phyloP scores from a whole-genome alignment of 176 grass and related monocot species.

The Triticum timopheevii region DNA sequence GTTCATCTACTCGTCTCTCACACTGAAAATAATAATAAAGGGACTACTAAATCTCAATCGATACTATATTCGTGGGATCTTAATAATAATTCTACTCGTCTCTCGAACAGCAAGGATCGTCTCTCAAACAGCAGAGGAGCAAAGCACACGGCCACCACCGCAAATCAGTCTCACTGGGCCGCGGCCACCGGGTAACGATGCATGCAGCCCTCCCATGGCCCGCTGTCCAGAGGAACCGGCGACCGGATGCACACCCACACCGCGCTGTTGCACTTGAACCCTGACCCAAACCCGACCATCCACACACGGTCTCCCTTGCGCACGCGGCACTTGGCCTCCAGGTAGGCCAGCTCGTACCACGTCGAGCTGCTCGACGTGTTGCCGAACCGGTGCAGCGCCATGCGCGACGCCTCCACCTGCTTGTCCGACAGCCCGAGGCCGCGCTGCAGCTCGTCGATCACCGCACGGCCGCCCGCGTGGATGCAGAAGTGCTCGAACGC shows the following conservation, averaged over 20 bases:
- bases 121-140: too few relatives aligned
- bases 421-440: conserved; percentile 48
- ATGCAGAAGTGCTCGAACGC: conserved; percentile 98
- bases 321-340: conserved; percentile 78
- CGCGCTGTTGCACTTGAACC: conserved; percentile 96
- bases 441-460: conserved; percentile 83
- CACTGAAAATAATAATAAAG: too few relatives aligned
- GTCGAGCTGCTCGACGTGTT: conserved; percentile 94
- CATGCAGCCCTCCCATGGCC: conserved; percentile 6
- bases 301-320: conserved; percentile 58
- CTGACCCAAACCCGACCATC: conserved; percentile 86
- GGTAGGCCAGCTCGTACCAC: conserved; percentile 96
- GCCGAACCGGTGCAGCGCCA: conserved; percentile 81
- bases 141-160: too few relatives aligned
- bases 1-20: neutral
- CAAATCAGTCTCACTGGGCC: neutral
- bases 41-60: too few relatives aligned
- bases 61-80: too few relatives aligned
- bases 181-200: neutral
- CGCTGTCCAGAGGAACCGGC: neutral
- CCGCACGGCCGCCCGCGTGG: conserved; percentile 69
- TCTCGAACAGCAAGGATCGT: neutral
- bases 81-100: neutral
- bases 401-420: conserved; percentile 75
- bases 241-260: conserved; percentile 59